Conservation (phyloP, 2,329 filamentous ascomycete genomes). For the Diaporthe ilicicola region DNA sequence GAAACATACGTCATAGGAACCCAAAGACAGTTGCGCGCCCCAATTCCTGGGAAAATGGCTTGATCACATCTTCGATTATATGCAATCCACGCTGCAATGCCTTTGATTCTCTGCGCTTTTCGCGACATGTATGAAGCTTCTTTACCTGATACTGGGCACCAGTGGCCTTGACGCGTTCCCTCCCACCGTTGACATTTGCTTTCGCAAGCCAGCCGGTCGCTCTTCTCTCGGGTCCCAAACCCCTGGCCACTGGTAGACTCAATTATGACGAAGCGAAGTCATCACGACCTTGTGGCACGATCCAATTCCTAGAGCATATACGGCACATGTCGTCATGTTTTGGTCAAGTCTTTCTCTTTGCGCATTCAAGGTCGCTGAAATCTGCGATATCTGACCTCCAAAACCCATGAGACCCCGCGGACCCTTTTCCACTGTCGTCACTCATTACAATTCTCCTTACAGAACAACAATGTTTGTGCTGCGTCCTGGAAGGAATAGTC, state of each 20-base stretch:
- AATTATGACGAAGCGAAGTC: conserved; percentile 17
- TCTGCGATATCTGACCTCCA: not conserved
- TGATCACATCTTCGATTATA: not conserved
- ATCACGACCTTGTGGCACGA: not conserved
- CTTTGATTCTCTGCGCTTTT: too few relatives aligned
- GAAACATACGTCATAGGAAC: conserved; percentile 4
- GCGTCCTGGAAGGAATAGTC: not conserved
- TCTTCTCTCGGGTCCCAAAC: not conserved
- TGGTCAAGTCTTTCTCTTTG: not conserved
- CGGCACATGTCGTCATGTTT: conserved; percentile 12
- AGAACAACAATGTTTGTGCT: not conserved
- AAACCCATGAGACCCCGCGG: not conserved
- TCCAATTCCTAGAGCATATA: not conserved
- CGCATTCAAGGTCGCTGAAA: not conserved
- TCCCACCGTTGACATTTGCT: not conserved
- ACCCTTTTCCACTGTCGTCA: not conserved
- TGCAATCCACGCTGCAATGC: too few relatives aligned
- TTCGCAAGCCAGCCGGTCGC: not conserved
- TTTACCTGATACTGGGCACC: too few relatives aligned
- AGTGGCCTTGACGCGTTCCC: too few relatives aligned
- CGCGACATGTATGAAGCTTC: too few relatives aligned
- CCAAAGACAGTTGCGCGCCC: too few relatives aligned
- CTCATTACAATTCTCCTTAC: not conserved
- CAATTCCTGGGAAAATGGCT: not conserved
- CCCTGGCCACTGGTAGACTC: not conserved